phyloP scores from a whole-genome alignment of 345 rosid genomes.

The Moringa oleifera region DNA sequence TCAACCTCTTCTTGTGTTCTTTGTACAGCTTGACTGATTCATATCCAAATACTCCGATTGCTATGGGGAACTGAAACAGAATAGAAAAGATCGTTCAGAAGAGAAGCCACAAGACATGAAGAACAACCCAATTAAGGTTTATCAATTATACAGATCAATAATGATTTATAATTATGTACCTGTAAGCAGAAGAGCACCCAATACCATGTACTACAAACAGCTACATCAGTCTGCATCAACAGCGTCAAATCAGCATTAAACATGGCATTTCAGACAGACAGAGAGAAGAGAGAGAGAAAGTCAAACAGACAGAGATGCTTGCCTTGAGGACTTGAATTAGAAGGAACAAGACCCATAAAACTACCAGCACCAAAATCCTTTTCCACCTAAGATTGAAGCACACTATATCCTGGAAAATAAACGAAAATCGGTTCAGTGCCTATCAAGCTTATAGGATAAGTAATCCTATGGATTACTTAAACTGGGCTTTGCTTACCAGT shows the following conservation, averaged over 20 bases:
- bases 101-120: neutral
- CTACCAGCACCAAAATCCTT: conserved; percentile 36
- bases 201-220: conserved; percentile 62
- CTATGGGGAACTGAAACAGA: conserved; percentile 56
- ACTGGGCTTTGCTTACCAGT: conserved; percentile 31
- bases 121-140: neutral
- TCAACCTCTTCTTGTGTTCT: conserved; percentile 54
- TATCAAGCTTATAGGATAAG: neutral
- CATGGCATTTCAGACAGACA: neutral
- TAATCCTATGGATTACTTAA: neutral
- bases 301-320: conserved; percentile 14
- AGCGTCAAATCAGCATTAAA: conserved; percentile 5
- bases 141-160: too few relatives aligned
- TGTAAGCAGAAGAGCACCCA: conserved; percentile 80
- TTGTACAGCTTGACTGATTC: conserved; percentile 63
- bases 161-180: conserved; percentile 32
- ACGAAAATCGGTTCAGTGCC: neutral
- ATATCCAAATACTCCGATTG: conserved; percentile 50
- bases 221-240: conserved; percentile 56
- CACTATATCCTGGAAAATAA: conserved; percentile 47
- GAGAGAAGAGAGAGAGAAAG: neutral
- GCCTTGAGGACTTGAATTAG: conserved; percentile 71
- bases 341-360: conserved; percentile 69
- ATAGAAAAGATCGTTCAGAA: neutral
- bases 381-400: conserved; percentile 72